Evolutionary conservation across 2,329 filamentous ascomycete species (phyloP).

Genomic region (Xylaria arbuscula): DNA sequence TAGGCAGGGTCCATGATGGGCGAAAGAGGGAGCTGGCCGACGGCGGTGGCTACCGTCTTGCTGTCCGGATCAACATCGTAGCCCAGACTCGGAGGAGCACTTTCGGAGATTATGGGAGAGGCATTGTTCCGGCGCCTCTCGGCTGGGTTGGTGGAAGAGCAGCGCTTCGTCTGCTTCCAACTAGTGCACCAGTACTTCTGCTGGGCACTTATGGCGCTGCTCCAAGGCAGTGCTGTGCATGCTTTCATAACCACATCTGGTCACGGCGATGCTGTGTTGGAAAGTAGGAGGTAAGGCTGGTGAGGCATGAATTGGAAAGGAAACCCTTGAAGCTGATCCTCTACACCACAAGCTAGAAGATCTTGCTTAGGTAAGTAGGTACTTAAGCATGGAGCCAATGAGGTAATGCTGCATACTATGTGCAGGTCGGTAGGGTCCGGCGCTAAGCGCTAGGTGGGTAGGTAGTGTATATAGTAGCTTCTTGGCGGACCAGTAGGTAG

Average conservation of each 20-base stretch:
- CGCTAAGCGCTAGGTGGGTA: too few species aligned
- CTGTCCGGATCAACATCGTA: slow-evolving; percentile 53
- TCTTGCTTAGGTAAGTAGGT: neutral
- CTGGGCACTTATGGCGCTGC: slow-evolving; percentile 42
- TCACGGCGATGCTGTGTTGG: slow-evolving; percentile 1
- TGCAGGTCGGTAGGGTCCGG: too few species aligned
- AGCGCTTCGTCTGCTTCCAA: slow-evolving; percentile 29
- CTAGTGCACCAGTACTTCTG: slow-evolving; percentile 5
- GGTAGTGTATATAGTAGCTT: too few species aligned
- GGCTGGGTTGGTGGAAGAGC: slow-evolving; percentile 31
- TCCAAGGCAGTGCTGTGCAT: slow-evolving; percentile 45
- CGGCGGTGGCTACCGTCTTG: slow-evolving; percentile 59
- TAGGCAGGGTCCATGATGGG: slow-evolving; percentile 65
- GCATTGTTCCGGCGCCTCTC: slow-evolving; percentile 35
- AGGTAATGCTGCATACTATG: slow-evolving; percentile 9
- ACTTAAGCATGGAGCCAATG: neutral
- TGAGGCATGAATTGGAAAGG: neutral
- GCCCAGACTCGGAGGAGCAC: slow-evolving; percentile 45
- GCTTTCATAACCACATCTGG: slow-evolving; percentile 50
- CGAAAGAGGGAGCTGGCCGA: slow-evolving; percentile 63
- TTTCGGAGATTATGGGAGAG: slow-evolving; percentile 34
- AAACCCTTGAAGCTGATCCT: neutral
- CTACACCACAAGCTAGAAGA: neutral
- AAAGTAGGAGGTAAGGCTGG: neutral
- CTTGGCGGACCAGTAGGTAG: too few species aligned